Conservation (phyloP, 2,329 filamentous ascomycete genomes). For the Colletotrichum paranaense region DNA sequence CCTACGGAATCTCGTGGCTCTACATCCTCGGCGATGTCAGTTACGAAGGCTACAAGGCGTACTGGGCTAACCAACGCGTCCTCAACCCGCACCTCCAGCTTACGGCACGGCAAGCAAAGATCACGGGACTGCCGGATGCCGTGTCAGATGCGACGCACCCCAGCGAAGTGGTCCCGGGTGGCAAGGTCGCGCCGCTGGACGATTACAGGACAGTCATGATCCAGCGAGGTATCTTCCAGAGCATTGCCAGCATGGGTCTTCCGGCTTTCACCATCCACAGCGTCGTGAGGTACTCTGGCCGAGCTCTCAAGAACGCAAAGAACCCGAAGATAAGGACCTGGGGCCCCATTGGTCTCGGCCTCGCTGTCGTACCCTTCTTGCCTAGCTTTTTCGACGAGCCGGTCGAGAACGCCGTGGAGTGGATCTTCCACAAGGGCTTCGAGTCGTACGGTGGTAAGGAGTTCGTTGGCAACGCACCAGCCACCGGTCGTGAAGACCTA, state of each 20-base stretch:
- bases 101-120: constrained; percentile 59
- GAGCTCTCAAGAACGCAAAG: constrained; percentile 85
- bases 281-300: constrained; percentile 89
- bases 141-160: constrained; percentile 26
- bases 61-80: constrained; percentile 83
- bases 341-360: constrained; percentile 87
- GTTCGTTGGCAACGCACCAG: constrained; percentile 66
- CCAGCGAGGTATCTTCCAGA: constrained; percentile 91
- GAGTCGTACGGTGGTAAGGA: constrained; percentile 73
- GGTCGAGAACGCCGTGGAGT: constrained; percentile 92
- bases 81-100: constrained; percentile 75
- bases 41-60: constrained; percentile 96
- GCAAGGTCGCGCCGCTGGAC: constrained; percentile 76
- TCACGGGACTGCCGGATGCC: constrained; percentile 52
- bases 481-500: constrained; percentile 63
- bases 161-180: constrained; percentile 42
- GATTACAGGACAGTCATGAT: constrained; percentile 93
- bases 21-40: constrained; percentile 92
- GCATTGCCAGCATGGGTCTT: constrained; percentile 90
- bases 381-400: constrained; percentile 91
- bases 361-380: constrained; percentile 83
- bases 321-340: constrained; percentile 82
- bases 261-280: constrained; percentile 95
- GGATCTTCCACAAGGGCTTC: constrained; percentile 87
- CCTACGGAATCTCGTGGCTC: constrained; percentile 92